Evolutionary conservation across 305 asterid genomes (phyloP).

Genomic region (Euphrasia arctica): DNA sequence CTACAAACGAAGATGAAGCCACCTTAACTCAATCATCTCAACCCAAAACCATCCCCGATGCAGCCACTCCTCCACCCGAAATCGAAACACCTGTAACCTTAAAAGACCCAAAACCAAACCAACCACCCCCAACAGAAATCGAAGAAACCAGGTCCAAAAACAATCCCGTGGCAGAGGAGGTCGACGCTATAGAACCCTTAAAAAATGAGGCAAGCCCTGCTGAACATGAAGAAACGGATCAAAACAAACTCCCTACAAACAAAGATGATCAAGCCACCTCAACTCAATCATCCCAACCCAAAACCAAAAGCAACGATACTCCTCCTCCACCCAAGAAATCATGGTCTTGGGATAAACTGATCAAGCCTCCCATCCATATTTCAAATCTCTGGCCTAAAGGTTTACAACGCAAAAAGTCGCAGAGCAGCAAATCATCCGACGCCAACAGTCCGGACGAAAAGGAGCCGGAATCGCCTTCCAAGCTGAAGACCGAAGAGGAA

Average conservation of each 20-base stretch:
- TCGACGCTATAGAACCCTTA: not conserved
- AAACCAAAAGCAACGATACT: no score
- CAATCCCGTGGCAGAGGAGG: not conserved
- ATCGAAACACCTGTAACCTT: not conserved
- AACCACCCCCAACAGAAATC: not conserved
- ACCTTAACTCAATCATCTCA: no score
- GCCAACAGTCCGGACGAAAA: not conserved
- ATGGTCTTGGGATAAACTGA: not conserved
- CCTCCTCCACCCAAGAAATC: no score
- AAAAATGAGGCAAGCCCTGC: not conserved
- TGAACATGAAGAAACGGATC: not conserved
- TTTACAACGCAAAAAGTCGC: no score
- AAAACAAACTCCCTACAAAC: not conserved
- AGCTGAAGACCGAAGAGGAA: no score
- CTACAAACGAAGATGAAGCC: no score
- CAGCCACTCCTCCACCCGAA: conserved; percentile 1
- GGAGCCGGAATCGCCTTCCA: not conserved
- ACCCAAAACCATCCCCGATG: no score
- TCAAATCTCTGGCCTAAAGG: no score
- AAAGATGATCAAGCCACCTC: not conserved
- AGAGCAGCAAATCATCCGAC: not conserved
- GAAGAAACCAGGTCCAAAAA: not conserved
- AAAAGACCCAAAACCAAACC: not conserved
- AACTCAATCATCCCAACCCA: not conserved
- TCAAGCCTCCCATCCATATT: not conserved